Conservation (phyloP, 2,329 filamentous ascomycete genomes). For the Leptographium galeiforme region DNA sequence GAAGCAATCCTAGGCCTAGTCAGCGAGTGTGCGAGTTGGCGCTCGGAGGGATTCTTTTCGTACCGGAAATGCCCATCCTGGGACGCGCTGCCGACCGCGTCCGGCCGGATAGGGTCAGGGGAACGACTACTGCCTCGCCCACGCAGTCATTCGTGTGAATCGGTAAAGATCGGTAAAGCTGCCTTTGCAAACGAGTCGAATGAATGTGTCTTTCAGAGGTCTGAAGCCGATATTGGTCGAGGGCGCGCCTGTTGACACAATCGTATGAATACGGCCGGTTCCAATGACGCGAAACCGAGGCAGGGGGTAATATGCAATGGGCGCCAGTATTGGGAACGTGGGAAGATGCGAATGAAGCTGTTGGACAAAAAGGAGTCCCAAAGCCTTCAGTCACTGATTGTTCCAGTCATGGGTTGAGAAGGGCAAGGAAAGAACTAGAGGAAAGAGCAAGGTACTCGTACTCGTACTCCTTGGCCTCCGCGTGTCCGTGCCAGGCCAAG, state of each 20-base stretch:
- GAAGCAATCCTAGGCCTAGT: slow-evolving; percentile 58
- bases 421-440: not conserved
- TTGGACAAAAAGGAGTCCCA: not conserved
- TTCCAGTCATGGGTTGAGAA: not conserved
- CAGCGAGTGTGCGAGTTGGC: not conserved
- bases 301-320: too few relatives aligned
- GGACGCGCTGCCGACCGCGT: not conserved
- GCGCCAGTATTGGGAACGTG: too few relatives aligned
- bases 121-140: not conserved
- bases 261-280: too few relatives aligned
- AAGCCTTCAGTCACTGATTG: not conserved
- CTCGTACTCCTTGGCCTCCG: not conserved
- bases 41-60: not conserved
- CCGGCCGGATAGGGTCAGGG: not conserved
- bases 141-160: not conserved
- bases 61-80: slow-evolving; percentile 14
- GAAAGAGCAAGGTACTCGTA: not conserved
- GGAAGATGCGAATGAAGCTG: not conserved
- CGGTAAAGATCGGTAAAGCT: not conserved
- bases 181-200: not conserved
- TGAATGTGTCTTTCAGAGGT: not conserved
- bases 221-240: too few relatives aligned
- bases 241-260: too few relatives aligned
- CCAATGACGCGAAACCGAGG: too few relatives aligned
- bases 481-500: not conserved